Percentiles rank a stretch among this genome's conserved stretches.
phyloP scores from a whole-genome alignment of 345 rosid genomes.

The Lenwebbia sp. region DNA sequence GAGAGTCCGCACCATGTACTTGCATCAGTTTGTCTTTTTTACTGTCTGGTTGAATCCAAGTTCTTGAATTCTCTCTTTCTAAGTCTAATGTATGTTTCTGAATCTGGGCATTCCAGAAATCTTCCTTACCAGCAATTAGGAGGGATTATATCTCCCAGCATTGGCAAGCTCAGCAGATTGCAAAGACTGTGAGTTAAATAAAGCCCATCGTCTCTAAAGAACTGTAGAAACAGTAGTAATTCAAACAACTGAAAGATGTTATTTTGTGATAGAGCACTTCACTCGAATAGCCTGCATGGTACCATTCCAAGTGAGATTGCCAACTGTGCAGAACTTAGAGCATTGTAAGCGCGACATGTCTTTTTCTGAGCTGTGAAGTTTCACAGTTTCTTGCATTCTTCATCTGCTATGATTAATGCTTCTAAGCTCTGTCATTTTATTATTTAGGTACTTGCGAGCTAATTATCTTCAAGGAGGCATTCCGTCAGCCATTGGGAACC shows the following conservation, averaged over 20 bases:
- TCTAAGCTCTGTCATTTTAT: not conserved
- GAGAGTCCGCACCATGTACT: constrained; percentile 67
- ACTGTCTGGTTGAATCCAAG: not conserved
- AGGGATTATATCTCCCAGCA: constrained; percentile 81
- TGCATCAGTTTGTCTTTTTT: not conserved
- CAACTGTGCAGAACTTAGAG: constrained; percentile 75
- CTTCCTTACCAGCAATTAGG: constrained; percentile 85
- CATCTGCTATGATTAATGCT: not conserved
- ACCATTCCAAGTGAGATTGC: constrained; percentile 69
- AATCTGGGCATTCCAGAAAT: constrained; percentile 38
- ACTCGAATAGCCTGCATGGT: constrained; percentile 84
- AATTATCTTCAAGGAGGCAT: constrained; percentile 91
- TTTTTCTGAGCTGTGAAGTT: not conserved
- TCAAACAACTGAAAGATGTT: not conserved
- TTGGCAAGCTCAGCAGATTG: constrained; percentile 66
- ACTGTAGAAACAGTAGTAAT: not conserved
- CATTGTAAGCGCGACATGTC: constrained; percentile 47
- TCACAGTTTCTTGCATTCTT: not conserved
- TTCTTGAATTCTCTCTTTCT: not conserved
- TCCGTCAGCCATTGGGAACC: constrained; percentile 76
- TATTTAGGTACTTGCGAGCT: constrained; percentile 69
- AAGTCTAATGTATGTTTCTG: not conserved
- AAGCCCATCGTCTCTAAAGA: not conserved
- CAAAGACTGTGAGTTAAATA: constrained; percentile 73
- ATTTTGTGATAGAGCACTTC: constrained; percentile 53